These are phyloP conservation scores for Xylariaceae sp. DNA, from an alignment of 2,329 filamentous ascomycete species.

Conservation along the genomic window DNA sequence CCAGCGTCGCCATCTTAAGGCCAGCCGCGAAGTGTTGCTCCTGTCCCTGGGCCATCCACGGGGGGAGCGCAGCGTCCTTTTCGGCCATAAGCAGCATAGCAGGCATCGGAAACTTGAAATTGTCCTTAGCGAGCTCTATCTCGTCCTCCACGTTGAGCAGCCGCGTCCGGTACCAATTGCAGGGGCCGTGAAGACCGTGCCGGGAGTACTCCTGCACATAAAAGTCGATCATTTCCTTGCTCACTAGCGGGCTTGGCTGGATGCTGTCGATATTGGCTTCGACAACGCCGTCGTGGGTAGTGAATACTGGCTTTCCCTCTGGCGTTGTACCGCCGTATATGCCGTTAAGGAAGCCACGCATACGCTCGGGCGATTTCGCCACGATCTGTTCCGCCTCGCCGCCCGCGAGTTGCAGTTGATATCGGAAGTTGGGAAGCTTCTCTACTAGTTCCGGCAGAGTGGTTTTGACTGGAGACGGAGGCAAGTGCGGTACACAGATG, in stretches of 20 bases:
- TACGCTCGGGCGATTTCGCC: conserved; percentile 57
- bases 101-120: conserved; percentile 66
- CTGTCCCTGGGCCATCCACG: conserved; percentile 75
- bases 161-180: conserved; percentile 86
- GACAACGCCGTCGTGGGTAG: conserved; percentile 64
- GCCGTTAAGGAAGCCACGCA: conserved; percentile 72
- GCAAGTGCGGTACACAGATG: conserved; percentile 76
- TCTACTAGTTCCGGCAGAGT: conserved; percentile 65
- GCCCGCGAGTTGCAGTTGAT: conserved; percentile 81
- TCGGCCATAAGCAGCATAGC: conserved; percentile 77
- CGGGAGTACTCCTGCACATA: conserved; percentile 76
- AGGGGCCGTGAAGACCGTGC: conserved; percentile 76
- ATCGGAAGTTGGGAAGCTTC: conserved; percentile 72
- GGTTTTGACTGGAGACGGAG: conserved; percentile 59
- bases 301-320: conserved; percentile 63
- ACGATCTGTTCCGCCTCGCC: conserved; percentile 68
- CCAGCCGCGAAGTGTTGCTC: conserved; percentile 65
- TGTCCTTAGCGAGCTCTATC: conserved; percentile 61
- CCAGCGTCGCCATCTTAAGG: conserved; percentile 65
- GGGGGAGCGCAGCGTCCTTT: conserved; percentile 74
- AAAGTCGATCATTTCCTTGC: conserved; percentile 73
- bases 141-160: conserved; percentile 81
- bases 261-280: conserved; percentile 68
- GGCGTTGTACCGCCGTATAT: conserved; percentile 71
- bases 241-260: conserved; percentile 63